phyloP scores from a whole-genome alignment of 176 grass and related monocot genomes.

The Bonia amplexicaulis region DNA sequence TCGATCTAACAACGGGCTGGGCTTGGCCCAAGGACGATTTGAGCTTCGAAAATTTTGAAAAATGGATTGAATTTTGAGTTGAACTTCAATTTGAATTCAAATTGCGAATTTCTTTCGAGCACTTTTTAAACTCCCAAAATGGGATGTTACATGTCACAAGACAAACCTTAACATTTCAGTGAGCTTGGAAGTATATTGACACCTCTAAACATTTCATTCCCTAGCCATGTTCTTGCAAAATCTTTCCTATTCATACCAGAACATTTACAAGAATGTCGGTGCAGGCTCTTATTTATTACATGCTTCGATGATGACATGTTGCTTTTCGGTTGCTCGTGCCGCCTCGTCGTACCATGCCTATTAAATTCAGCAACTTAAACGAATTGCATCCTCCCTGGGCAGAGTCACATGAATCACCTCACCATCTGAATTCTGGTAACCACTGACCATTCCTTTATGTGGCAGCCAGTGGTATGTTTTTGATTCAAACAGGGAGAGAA shows the following conservation, averaged over 20 bases:
- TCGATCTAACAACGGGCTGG: too few species aligned
- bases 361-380: slow-evolving; percentile 18
- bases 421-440: not conserved
- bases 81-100: too few species aligned
- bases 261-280: not conserved
- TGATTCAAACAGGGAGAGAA: slow-evolving; percentile 1
- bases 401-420: slow-evolving; percentile 36
- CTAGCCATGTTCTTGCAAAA: not conserved
- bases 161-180: not conserved
- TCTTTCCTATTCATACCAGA: not conserved
- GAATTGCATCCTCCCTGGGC: not conserved
- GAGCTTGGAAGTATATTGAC: not conserved
- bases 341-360: not conserved
- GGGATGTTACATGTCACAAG: not conserved
- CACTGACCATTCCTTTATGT: slow-evolving; percentile 5
- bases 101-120: too few species aligned
- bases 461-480: not conserved
- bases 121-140: too few species aligned
- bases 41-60: too few species aligned
- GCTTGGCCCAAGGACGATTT: too few species aligned
- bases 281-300: slow-evolving; percentile 9
- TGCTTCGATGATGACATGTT: not conserved
- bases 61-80: too few species aligned
- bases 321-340: slow-evolving; percentile 5
- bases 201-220: not conserved